Evolutionary conservation across 805 yeast species (phyloP).

Genomic region (Kazachstania bromeliacearum): DNA sequence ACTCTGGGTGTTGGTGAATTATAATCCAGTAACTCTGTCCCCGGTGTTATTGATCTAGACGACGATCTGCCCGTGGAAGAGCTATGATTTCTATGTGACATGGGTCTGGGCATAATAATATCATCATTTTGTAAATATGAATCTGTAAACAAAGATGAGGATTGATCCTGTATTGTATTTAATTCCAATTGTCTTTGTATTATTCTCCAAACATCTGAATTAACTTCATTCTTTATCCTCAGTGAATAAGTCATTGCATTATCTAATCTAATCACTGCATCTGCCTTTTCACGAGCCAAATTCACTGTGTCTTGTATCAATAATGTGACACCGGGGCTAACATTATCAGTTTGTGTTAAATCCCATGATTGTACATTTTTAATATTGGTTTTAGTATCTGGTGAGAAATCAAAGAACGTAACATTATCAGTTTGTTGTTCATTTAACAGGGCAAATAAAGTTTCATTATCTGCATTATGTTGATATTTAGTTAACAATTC

Average conservation of each 20-base stretch:
- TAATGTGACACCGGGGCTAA: conserved; percentile 51
- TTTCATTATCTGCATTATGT: neutral
- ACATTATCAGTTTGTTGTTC: neutral
- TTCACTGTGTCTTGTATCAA: conserved; percentile 60
- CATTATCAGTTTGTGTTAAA: conserved; percentile 2
- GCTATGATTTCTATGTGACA: neutral
- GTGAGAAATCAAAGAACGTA: conserved; percentile 37
- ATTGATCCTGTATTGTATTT: conserved; percentile 26
- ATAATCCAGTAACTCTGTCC: conserved; percentile 5
- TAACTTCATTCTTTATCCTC: conserved; percentile 71
- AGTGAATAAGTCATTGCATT: conserved; percentile 68
- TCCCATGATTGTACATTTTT: conserved; percentile 31
- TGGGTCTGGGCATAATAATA: conserved; percentile 1
- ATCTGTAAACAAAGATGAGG: conserved; percentile 30
- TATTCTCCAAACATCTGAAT: conserved; percentile 50
- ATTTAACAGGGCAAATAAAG: neutral
- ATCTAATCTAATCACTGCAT: conserved; percentile 58
- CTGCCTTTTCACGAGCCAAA: conserved; percentile 55
- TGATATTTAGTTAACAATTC: conserved; percentile 31
- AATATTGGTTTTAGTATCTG: conserved; percentile 51
- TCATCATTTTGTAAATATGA: conserved; percentile 34
- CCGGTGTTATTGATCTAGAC: conserved; percentile 21
- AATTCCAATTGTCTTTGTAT: conserved; percentile 55
- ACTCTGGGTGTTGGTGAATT: neutral
- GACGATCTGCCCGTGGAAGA: no score